phyloP scores from a whole-genome alignment of 2,329 filamentous ascomycete genomes.

The Talaromyces sp. region DNA sequence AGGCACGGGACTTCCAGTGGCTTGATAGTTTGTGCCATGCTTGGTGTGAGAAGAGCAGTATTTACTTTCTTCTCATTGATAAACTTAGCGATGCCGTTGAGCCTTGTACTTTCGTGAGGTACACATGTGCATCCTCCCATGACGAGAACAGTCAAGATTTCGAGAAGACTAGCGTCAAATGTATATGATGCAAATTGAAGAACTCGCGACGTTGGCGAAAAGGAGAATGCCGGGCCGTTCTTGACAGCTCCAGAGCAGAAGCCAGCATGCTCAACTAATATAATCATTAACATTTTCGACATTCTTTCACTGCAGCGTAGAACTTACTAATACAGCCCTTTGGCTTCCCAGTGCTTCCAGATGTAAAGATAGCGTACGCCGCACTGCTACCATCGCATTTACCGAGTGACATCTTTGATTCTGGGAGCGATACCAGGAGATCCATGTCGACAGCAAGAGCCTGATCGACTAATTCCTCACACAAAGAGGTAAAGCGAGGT shows the following conservation, averaged over 20 bases:
- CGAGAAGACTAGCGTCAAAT: constrained; percentile 53
- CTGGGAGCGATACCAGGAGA: not conserved
- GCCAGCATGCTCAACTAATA: constrained; percentile 51
- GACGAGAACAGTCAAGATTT: constrained; percentile 54
- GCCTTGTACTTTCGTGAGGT: constrained; percentile 49
- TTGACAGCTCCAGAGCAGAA: constrained; percentile 50
- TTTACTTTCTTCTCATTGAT: constrained; percentile 52
- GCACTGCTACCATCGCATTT: constrained; percentile 25
- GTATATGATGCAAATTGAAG: constrained; percentile 57
- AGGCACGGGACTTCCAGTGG: constrained; percentile 24
- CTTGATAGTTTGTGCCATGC: constrained; percentile 50
- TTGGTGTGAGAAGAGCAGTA: constrained; percentile 59
- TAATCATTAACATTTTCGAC: not conserved
- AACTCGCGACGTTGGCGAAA: constrained; percentile 50
- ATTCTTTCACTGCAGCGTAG: constrained; percentile 48
- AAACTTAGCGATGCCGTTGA: constrained; percentile 26
- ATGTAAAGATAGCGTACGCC: constrained; percentile 61
- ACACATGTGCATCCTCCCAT: constrained; percentile 60
- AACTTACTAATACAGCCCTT: constrained; percentile 60
- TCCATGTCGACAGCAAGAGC: constrained; percentile 13
- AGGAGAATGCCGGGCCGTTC: constrained; percentile 45
- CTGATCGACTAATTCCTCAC: constrained; percentile 1
- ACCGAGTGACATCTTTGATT: not conserved
- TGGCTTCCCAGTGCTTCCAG: constrained; percentile 50
- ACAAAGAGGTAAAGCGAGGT: constrained; percentile 6